Evolutionary conservation across 2,329 filamentous ascomycete species (phyloP), one percentile per base, ranked within the genome.

Genomic region (Cladosporium phlei): DNA sequence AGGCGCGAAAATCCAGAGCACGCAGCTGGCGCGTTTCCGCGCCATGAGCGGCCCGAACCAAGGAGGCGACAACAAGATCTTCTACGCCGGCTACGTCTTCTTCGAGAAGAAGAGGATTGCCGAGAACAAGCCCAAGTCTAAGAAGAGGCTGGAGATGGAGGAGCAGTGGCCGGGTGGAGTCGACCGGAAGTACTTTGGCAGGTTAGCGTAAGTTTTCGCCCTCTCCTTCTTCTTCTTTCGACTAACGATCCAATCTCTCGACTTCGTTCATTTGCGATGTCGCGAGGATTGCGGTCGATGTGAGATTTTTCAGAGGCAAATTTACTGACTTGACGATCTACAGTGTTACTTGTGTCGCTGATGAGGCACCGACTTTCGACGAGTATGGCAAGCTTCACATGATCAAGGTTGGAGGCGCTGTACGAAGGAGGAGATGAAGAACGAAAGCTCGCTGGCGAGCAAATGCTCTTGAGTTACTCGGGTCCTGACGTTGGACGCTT

Each of bases 61-160:
- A 2, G 78, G 78, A 4, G 75, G 75, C 44, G 73, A 69, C 2
- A 74, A 65, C 43, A 53, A 55, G 7, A 64, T 74, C 0, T 81
- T 52, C 40, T 55, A 55, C 22, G 46, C 53, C 6, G 53, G 39
- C 2, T 58, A 56, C 32, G 1, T 78, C 22, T 79, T 73, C 59
- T 82, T 82, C 53, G 78, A 82, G 64, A 82, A 81, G 66, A 38
- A 38, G n/a, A 12, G 34, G 8, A 51, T 76, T 52, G 64, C 77
- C n/a, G 61, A 82, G 47, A 69, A 69, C 54, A 66, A 77, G 47
- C 63, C 66, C 0, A 79, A 76, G 60, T 65, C 71, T 34, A 80
- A 82, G 66, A 68, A 61, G 76, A 8, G 34, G 3, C 21, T 38
- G 5, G 20, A 38, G 34, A 38, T 38, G 34, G 34, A 81, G 59